phyloP scores from a whole-genome alignment of 2,329 filamentous ascomycete species.

The Fusarium buharicum region DNA sequence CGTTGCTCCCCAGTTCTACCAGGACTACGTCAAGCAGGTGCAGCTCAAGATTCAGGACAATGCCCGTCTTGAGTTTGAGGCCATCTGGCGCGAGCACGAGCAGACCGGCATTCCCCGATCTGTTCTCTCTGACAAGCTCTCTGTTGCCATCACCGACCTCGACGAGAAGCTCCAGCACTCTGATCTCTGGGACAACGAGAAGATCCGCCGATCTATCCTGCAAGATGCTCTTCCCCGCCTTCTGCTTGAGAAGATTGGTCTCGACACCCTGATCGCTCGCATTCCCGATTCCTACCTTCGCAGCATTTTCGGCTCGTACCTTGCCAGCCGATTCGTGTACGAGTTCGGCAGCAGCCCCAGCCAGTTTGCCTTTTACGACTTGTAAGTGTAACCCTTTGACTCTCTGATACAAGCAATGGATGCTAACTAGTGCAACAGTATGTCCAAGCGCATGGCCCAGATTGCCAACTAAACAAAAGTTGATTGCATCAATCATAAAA shows the following conservation, averaged over 20 bases:
- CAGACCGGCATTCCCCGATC: slow-evolving; percentile 81
- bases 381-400: slow-evolving; percentile 68
- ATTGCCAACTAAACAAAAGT: slow-evolving; percentile 45
- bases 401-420: background rate
- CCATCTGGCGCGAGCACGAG: slow-evolving; percentile 95
- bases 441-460: slow-evolving; percentile 72
- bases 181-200: slow-evolving; percentile 86
- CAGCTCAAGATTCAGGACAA: slow-evolving; percentile 93
- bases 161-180: slow-evolving; percentile 96
- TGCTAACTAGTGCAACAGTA: slow-evolving; percentile 59
- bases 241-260: slow-evolving; percentile 86
- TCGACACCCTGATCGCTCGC: slow-evolving; percentile 85
- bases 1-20: slow-evolving; percentile 87
- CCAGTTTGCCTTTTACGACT: slow-evolving; percentile 98
- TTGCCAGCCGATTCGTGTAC: slow-evolving; percentile 96
- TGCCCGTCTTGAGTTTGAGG: slow-evolving; percentile 93
- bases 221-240: slow-evolving; percentile 86
- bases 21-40: slow-evolving; percentile 90
- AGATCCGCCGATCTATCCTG: slow-evolving; percentile 80
- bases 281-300: slow-evolving; percentile 93
- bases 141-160: slow-evolving; percentile 91
- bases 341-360: slow-evolving; percentile 91
- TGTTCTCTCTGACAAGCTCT: slow-evolving; percentile 90
- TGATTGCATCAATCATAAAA: slow-evolving; percentile 28
- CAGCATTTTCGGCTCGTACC: slow-evolving; percentile 94